A percentile compares a stretch with the other conserved stretches of the same genome.
Evolutionary conservation across 2,329 filamentous ascomycete genomes (phyloP).

Genomic region (Myriosclerotinia curreyana): DNA sequence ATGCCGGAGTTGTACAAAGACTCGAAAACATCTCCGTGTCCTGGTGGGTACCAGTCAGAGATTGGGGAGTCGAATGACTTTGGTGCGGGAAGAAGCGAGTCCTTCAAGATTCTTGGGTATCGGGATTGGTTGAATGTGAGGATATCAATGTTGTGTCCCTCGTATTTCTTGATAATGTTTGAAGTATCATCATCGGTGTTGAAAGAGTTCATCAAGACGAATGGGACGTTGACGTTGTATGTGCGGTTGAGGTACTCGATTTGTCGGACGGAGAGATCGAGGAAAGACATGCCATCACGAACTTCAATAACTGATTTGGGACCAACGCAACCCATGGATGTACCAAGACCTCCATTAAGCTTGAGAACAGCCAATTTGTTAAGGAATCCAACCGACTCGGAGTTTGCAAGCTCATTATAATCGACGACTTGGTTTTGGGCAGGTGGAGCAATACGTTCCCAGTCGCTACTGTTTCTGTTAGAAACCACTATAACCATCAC

Average conservation of each 20-base stretch:
- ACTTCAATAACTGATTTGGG: constrained; percentile 99
- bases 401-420: constrained; percentile 86
- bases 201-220: constrained; percentile 99
- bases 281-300: constrained; percentile 99
- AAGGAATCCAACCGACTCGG: constrained; percentile 88
- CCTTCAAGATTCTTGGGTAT: constrained; percentile 97
- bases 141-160: constrained; percentile 99
- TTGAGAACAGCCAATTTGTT: constrained; percentile 98
- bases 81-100: constrained; percentile 92
- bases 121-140: constrained; percentile 99
- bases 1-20: constrained; percentile 99
- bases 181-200: constrained; percentile 98
- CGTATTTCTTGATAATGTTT: constrained; percentile 99
- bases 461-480: constrained; percentile 61
- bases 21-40: constrained; percentile 99
- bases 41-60: constrained; percentile 97
- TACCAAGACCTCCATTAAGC: constrained; percentile 98
- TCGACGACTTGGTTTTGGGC: constrained; percentile 91
- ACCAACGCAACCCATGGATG: constrained; percentile 98
- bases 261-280: constrained; percentile 96
- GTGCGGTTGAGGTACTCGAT: constrained; percentile 99
- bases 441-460: constrained; percentile 94
- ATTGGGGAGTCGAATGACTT: constrained; percentile 85
- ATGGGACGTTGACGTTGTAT: constrained; percentile 94
- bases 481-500: constrained; percentile 19